Conservation (phyloP, 257 asterid genomes). For the Nyctanthes arbortristis region DNA sequence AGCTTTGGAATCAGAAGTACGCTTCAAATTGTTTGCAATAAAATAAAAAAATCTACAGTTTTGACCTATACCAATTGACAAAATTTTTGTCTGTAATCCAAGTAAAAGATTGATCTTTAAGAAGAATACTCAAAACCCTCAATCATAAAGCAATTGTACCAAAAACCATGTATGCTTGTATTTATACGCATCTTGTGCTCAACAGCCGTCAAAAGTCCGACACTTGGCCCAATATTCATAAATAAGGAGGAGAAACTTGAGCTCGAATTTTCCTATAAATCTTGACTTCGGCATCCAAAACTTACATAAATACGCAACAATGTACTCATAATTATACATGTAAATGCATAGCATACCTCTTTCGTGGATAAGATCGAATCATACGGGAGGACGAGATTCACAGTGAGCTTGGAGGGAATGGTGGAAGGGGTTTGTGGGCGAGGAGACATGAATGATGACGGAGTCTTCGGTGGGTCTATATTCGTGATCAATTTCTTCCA, state of each 20-base stretch:
- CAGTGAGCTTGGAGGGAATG: constrained; percentile 78
- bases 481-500: constrained; percentile 66
- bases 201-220: no score
- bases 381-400: constrained; percentile 83
- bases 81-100: background rate
- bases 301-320: background rate
- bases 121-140: background rate
- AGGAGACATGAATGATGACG: constrained; percentile 57
- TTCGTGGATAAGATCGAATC: constrained; percentile 55
- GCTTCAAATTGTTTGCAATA: no score
- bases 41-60: background rate
- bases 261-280: no score
- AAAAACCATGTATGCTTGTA: no score
- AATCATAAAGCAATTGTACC: background rate
- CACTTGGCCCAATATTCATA: no score
- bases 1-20: background rate
- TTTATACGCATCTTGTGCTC: no score
- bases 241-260: no score
- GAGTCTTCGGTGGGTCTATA: constrained; percentile 71
- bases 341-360: constrained; percentile 43
- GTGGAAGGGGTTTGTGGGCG: constrained; percentile 70
- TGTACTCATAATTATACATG: background rate
- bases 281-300: background rate
- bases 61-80: background rate
- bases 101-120: background rate